Conservation (phyloP, 2,329 filamentous ascomycete genomes). For the Biscogniauxia marginata region DNA sequence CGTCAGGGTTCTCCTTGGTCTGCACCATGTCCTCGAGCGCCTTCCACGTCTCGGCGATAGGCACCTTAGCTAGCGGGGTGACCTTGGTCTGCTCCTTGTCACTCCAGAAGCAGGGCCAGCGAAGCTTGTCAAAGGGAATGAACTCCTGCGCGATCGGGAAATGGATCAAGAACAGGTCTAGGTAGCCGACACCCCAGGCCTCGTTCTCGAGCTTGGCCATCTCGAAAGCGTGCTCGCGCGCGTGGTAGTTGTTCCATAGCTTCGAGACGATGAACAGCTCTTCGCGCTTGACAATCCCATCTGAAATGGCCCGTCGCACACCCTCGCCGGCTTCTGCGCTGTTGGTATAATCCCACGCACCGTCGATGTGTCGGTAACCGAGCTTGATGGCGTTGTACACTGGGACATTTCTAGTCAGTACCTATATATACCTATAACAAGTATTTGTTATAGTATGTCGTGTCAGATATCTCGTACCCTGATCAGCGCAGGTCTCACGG, state of each 20-base stretch:
- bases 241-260: constrained; percentile 64
- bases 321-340: constrained; percentile 65
- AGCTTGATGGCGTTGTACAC: constrained; percentile 63
- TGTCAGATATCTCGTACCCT: constrained; percentile 44
- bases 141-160: constrained; percentile 49
- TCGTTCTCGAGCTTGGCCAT: constrained; percentile 61
- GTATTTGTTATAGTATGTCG: too few species aligned
- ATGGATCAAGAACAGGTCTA: constrained; percentile 70
- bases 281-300: constrained; percentile 61
- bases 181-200: constrained; percentile 62
- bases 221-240: constrained; percentile 59
- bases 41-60: constrained; percentile 78
- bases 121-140: constrained; percentile 40
- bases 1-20: constrained; percentile 49
- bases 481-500: constrained; percentile 33
- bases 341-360: constrained; percentile 60
- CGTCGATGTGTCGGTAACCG: constrained; percentile 53
- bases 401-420: constrained; percentile 41
- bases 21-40: constrained; percentile 76
- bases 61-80: constrained; percentile 56
- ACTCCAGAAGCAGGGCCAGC: constrained; percentile 38
- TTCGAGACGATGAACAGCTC: constrained; percentile 68
- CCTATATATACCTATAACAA: constrained; percentile 32
- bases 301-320: constrained; percentile 54
- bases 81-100: constrained; percentile 48